A percentile compares a stretch with the other conserved stretches of the same genome.
These are phyloP conservation scores for Saprolegnia parasitica DNA, from an alignment of 352 stramenopile genomes.

Conservation along the genomic window DNA sequence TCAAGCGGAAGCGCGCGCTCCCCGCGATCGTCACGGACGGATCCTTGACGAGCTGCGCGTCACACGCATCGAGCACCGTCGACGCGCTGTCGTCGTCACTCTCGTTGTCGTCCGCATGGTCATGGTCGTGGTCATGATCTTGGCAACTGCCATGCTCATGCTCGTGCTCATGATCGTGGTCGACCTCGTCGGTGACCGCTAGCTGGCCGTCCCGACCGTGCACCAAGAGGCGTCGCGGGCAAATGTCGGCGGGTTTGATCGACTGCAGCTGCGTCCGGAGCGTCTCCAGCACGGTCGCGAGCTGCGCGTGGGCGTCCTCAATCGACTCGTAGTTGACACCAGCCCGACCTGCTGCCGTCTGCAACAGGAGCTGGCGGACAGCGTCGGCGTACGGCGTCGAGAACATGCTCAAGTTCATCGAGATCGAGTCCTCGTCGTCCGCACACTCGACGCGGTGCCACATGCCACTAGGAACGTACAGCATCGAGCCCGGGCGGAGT, in stretches of 20 bases:
- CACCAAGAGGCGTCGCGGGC: slow-evolving; percentile 18
- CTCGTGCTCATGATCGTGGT: not conserved
- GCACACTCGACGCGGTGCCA: slow-evolving; percentile 38
- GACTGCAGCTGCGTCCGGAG: not conserved
- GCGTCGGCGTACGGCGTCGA: slow-evolving; percentile 30
- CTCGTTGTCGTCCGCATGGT: slow-evolving; percentile 12
- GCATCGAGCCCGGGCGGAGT: slow-evolving; percentile 32
- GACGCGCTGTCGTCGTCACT: slow-evolving; percentile 11
- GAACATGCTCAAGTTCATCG: slow-evolving; percentile 37
- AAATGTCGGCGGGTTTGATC: slow-evolving; percentile 16
- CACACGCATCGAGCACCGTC: slow-evolving; percentile 9
- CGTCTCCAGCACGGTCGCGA: not conserved
- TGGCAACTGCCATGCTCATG: not conserved
- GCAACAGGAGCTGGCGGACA: slow-evolving; percentile 31
- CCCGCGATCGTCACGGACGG: not conserved
- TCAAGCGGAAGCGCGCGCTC: not conserved
- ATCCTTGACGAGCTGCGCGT: not conserved
- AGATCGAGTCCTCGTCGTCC: slow-evolving; percentile 39
- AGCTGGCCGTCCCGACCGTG: slow-evolving; percentile 14
- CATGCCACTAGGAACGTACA: slow-evolving; percentile 38
- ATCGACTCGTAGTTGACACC: slow-evolving; percentile 11
- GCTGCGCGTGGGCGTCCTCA: not conserved
- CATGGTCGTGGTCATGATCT: not conserved
- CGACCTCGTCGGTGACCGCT: slow-evolving; percentile 2
- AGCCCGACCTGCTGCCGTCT: slow-evolving; percentile 15